Percentiles rank a stretch among this genome's conserved stretches.
These are phyloP conservation scores for Primulina huaijiensis DNA, from an alignment of 257 asterid species.

Conservation along the genomic window DNA sequence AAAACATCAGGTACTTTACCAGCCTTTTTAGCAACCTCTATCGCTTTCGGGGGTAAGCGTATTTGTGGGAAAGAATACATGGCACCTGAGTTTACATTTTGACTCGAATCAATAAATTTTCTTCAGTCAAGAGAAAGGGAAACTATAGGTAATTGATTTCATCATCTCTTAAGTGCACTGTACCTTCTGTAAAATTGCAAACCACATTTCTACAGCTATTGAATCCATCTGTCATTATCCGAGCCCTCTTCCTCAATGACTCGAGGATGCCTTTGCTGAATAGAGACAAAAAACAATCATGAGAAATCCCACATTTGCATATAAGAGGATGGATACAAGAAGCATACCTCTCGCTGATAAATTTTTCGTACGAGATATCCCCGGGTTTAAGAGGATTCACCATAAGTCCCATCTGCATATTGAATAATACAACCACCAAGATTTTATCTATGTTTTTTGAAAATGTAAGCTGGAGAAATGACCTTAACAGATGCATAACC, in stretches of 20 bases:
- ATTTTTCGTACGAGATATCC: conserved; percentile 84
- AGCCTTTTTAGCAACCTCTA: conserved; percentile 76
- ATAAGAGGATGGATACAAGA: background rate
- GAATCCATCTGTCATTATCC: conserved; percentile 91
- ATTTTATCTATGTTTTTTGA: background rate
- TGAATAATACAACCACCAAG: conserved; percentile 15
- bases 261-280: conserved; percentile 86
- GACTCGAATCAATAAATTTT: background rate
- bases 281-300: background rate
- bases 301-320: background rate
- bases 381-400: conserved; percentile 89
- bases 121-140: background rate
- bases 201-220: conserved; percentile 97
- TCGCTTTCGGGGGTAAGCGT: conserved; percentile 88
- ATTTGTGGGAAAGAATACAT: conserved; percentile 99
- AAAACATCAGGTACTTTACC: conserved; percentile 91
- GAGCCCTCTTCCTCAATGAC: conserved; percentile 92
- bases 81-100: conserved; percentile 61
- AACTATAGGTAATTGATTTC: background rate
- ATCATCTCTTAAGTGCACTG: background rate
- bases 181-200: conserved; percentile 98
- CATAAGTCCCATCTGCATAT: conserved; percentile 89
- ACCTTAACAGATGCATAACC: background rate
- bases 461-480: background rate
- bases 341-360: conserved; percentile 70